Conservation (phyloP, 345 rosid genomes). For the Salix viminalis region DNA sequence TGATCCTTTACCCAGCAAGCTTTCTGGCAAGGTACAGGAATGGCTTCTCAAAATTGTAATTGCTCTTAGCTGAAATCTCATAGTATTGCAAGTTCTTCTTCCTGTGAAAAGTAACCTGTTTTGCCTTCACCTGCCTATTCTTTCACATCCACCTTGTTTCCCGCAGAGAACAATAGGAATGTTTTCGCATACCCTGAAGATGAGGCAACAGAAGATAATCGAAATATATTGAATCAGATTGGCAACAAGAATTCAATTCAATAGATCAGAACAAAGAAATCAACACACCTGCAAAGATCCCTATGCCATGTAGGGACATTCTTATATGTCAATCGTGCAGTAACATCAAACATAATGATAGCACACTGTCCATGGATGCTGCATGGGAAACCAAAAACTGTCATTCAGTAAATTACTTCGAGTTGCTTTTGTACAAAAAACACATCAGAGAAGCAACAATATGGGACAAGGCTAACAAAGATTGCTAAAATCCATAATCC, state of each 20-base stretch:
- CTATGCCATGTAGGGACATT: constrained; percentile 98
- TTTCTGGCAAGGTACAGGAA: constrained; percentile 87
- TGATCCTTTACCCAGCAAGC: constrained; percentile 63
- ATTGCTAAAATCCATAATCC: not conserved
- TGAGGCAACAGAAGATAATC: not conserved
- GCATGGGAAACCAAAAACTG: not conserved
- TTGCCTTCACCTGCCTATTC: constrained; percentile 94
- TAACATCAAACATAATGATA: constrained; percentile 91
- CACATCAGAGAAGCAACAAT: too few species aligned
- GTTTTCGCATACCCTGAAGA: constrained; percentile 75
- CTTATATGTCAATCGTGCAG: constrained; percentile 91
- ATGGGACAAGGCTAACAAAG: not conserved
- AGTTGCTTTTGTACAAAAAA: too few species aligned
- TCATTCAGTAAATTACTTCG: not conserved
- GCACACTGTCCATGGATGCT: constrained; percentile 99
- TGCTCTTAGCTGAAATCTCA: constrained; percentile 91
- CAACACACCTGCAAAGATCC: constrained; percentile 71
- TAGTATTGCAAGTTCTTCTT: constrained; percentile 91
- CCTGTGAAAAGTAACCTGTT: constrained; percentile 89
- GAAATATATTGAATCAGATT: not conserved
- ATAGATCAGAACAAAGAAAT: not conserved
- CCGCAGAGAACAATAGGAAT: constrained; percentile 91
- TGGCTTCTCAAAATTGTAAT: constrained; percentile 90
- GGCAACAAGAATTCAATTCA: not conserved
- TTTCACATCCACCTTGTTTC: constrained; percentile 92